Evolutionary conservation across 1,284 basidiomycete genomes (phyloP).

Genomic region (Pseudozyma sp.): DNA sequence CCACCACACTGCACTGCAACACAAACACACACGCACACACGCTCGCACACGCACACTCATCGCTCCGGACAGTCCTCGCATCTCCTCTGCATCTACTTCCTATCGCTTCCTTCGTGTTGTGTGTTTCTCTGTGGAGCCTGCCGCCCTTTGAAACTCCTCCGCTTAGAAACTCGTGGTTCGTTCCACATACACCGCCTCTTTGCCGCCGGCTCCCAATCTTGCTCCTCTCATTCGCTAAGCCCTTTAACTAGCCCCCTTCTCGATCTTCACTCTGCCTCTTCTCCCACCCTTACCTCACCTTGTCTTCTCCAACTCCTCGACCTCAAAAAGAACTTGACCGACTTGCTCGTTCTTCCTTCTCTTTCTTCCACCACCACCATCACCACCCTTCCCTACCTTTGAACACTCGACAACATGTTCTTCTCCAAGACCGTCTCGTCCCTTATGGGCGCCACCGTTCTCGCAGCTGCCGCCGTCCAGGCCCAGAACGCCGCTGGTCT

Average conservation of each 20-base stretch:
- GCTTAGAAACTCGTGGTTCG: background rate
- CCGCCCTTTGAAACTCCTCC: no score
- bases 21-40: no score
- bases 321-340: slow-evolving; percentile 11
- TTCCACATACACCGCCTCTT: slow-evolving; percentile 1
- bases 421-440: slow-evolving; percentile 46
- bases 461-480: slow-evolving; percentile 25
- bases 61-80: no score
- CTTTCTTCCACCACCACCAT: slow-evolving; percentile 9
- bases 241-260: background rate
- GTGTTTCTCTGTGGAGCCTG: no score
- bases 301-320: background rate
- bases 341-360: background rate
- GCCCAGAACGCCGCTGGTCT: slow-evolving; percentile 12
- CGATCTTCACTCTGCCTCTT: background rate
- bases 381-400: slow-evolving; percentile 5
- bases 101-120: no score
- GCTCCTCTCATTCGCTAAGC: background rate
- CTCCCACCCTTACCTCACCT: background rate
- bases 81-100: no score
- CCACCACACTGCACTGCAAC: no score
- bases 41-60: no score
- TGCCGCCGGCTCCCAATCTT: slow-evolving; percentile 5
- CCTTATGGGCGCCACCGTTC: slow-evolving; percentile 32
- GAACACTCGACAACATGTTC: slow-evolving; percentile 27